Conservation (phyloP, 2,329 filamentous ascomycete genomes). For the Drechslera avenae region DNA sequence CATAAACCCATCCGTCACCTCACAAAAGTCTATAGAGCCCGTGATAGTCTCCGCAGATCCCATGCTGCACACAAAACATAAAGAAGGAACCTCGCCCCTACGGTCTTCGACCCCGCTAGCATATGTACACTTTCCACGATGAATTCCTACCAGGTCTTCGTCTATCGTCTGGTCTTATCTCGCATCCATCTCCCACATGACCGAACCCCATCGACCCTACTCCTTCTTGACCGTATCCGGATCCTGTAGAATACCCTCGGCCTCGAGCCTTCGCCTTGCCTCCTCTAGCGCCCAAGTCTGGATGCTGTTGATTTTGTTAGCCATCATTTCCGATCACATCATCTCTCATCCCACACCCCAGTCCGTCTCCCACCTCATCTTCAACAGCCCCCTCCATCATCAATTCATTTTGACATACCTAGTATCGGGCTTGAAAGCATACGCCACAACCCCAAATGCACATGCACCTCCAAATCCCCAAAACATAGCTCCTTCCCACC, state of each 20-base stretch:
- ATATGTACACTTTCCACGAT: constrained; percentile 9
- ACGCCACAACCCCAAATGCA: constrained; percentile 73
- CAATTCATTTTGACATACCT: constrained; percentile 70
- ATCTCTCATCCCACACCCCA: neutral
- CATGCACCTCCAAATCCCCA: constrained; percentile 84
- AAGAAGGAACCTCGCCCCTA: neutral
- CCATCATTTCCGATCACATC: neutral
- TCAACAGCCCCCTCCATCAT: neutral
- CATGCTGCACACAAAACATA: constrained; percentile 13
- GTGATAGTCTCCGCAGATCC: constrained; percentile 5
- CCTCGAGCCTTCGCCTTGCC: constrained; percentile 91
- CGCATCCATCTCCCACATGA: neutral
- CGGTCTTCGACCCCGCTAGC: constrained; percentile 3
- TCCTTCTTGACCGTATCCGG: constrained; percentile 61
- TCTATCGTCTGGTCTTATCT: too few relatives aligned
- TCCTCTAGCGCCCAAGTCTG: constrained; percentile 99
- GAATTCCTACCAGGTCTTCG: neutral
- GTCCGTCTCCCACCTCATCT: neutral
- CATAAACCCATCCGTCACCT: constrained; percentile 5
- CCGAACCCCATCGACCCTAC: constrained; percentile 9
- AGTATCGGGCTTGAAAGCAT: constrained; percentile 97
- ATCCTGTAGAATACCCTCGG: constrained; percentile 90
- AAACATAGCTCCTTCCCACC: constrained; percentile 88
- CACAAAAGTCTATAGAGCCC: constrained; percentile 13
- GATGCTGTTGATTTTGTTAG: constrained; percentile 67